phyloP scores from a whole-genome alignment of 768 basidiomycete genomes.

The Kwoniella pini region DNA sequence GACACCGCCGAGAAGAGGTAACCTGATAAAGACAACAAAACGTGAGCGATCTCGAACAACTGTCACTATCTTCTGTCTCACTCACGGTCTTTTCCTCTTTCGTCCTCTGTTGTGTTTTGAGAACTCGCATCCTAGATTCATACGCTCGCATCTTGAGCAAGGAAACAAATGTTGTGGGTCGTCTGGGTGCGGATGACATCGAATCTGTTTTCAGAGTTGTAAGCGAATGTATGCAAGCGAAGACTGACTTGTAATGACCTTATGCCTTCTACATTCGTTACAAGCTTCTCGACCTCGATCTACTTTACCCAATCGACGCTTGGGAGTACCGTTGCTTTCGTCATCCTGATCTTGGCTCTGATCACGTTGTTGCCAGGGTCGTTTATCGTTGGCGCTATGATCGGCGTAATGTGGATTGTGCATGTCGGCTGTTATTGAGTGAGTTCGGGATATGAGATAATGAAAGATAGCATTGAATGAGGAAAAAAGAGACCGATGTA shows the following conservation, averaged over 20 bases:
- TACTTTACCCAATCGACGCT: conserved; percentile 19
- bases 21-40: background rate
- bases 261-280: conserved; percentile 35
- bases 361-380: background rate
- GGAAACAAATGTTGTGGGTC: conserved; percentile 28
- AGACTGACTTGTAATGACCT: conserved; percentile 12
- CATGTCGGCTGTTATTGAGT: background rate
- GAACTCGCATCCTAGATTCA: conserved; percentile 29
- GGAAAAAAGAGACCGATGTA: conserved; percentile 6
- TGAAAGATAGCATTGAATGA: too few relatives aligned
- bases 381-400: background rate
- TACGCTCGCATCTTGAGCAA: conserved; percentile 30
- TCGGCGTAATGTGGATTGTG: background rate
- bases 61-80: background rate
- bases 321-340: conserved; percentile 3
- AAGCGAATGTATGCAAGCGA: background rate
- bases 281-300: conserved; percentile 30
- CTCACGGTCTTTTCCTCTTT: conserved; percentile 32
- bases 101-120: conserved; percentile 35
- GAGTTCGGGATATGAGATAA: too few relatives aligned
- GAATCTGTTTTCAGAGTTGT: conserved; percentile 6
- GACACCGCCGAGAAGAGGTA: conserved; percentile 13
- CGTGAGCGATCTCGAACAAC: background rate
- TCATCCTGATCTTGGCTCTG: background rate
- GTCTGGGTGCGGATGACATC: conserved; percentile 29